phyloP scores from a whole-genome alignment of 305 asterid genomes.

The Rubia balearica region DNA sequence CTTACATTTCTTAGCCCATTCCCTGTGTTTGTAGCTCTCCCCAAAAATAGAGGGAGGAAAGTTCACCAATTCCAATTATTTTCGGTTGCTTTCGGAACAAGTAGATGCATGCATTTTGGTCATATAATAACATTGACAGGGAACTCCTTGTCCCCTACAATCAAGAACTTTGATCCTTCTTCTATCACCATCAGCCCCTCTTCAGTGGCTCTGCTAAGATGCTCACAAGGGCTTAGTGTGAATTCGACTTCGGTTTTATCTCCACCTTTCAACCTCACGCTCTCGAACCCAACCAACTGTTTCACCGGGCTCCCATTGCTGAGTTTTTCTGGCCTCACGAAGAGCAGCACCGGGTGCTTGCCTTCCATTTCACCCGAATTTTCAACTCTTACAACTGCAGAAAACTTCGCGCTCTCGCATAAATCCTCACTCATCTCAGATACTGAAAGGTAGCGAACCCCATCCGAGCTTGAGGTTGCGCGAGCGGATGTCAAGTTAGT shows the following conservation, averaged over 20 bases:
- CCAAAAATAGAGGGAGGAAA: neutral
- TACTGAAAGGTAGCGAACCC: conserved; percentile 10
- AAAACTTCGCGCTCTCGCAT: conserved; percentile 18
- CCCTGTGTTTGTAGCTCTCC: neutral
- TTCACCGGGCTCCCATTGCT: conserved; percentile 38
- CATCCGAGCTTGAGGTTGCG: conserved; percentile 6
- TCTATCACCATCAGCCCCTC: conserved; percentile 69
- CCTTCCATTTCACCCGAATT: conserved; percentile 22
- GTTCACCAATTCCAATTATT: neutral
- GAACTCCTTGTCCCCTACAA: conserved; percentile 22
- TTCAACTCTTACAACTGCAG: conserved; percentile 16
- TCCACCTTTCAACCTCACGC: conserved; percentile 39
- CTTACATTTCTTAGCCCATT: neutral
- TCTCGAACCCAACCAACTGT: conserved; percentile 59
- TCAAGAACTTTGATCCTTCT: conserved; percentile 17
- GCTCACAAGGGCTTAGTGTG: conserved; percentile 62
- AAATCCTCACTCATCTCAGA: conserved; percentile 16
- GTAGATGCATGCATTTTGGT: neutral
- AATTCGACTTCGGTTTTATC: conserved; percentile 40
- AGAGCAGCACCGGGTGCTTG: conserved; percentile 47
- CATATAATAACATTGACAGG: conserved; percentile 16
- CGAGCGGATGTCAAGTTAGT: conserved; percentile 9
- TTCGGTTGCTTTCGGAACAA: neutral
- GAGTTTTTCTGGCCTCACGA: conserved; percentile 23
- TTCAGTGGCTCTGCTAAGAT: conserved; percentile 50